Base-by-base conservation (phyloP, 371 early-diverging fungal genomes). In the Chytridium lagenaria region DNA sequence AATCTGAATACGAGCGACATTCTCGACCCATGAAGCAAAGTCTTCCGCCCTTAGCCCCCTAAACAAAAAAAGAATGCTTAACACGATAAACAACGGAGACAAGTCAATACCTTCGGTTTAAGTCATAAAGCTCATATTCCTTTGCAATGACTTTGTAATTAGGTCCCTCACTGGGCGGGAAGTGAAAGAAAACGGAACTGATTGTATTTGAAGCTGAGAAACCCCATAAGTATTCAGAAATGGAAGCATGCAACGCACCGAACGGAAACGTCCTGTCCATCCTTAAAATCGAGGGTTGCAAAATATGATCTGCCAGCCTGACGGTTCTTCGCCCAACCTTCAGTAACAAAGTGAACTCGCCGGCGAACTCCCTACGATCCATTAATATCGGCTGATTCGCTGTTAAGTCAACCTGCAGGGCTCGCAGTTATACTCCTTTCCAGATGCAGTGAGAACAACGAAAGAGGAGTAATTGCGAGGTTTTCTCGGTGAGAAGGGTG, bases 381-480 rank as follows among this genome's bases (percentile, higher is more conserved):
- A 16, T 5, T 1, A 40, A 34, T 33, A 55, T 36, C 19, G 1
- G 12, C 12, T 26, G 36, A 38, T 23, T 16, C 23, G 10, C 16
- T 51, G 79, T 82, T 57, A 84, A 81, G 63, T 52, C 74, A 87
- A 92, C 95, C 82, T 83, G 87, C 95, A 95, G 33, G 92, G 92
- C 28, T 74, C 72, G 77, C 95, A 95, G 51, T 86, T 81, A 73
- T 91, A 86, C 59, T 89, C 84, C 23, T 88, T 83, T n/a, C 84
- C 83, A 49, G 89, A 69, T 3, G 94, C 92, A 30, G 95, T 95
- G 64, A 95, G 81, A 28, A 93, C 79, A 1, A 92, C 88, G 30
- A 91, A 87, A 59, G 92, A 68, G 30, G 92, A 90, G 78, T 92
- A 95, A 78, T 92, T 90, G 40, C 95, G 83, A 34, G 93, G 94